Evolutionary conservation across 108 stramenopile species (phyloP).

Genomic region (Discostella pseudostelligera): DNA sequence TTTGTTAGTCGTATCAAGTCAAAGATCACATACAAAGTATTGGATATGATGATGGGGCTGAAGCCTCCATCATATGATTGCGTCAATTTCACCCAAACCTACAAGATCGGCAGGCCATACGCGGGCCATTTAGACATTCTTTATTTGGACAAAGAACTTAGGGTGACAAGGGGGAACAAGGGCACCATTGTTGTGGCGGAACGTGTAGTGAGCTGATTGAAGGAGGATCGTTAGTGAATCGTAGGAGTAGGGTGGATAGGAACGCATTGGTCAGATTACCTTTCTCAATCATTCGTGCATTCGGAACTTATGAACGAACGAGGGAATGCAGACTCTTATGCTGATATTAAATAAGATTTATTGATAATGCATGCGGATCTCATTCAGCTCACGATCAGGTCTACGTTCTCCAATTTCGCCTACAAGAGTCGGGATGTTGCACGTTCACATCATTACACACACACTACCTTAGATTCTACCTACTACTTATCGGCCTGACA

Average conservation of each 20-base stretch:
- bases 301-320: too few relatives aligned
- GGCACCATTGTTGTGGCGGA: conserved; percentile 60
- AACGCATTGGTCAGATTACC: too few relatives aligned
- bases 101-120: conserved; percentile 45
- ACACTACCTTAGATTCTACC: not conserved
- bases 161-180: conserved; percentile 57
- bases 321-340: too few relatives aligned
- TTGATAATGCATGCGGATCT: too few relatives aligned
- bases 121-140: conserved; percentile 55
- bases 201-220: not conserved
- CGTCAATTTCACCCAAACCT: conserved; percentile 20
- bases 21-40: conserved; percentile 26
- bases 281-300: too few relatives aligned
- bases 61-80: conserved; percentile 33
- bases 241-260: too few relatives aligned
- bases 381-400: too few relatives aligned
- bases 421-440: too few relatives aligned
- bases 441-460: not conserved
- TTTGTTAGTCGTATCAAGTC: conserved; percentile 14
- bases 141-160: conserved; percentile 59
- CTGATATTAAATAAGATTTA: too few relatives aligned
- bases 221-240: not conserved
- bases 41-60: conserved; percentile 53
- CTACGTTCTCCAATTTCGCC: too few relatives aligned
- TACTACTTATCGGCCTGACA: not conserved